These are phyloP conservation scores for Cordyceps farinosa DNA, from an alignment of 2,329 filamentous ascomycete species.

Conservation along the genomic window DNA sequence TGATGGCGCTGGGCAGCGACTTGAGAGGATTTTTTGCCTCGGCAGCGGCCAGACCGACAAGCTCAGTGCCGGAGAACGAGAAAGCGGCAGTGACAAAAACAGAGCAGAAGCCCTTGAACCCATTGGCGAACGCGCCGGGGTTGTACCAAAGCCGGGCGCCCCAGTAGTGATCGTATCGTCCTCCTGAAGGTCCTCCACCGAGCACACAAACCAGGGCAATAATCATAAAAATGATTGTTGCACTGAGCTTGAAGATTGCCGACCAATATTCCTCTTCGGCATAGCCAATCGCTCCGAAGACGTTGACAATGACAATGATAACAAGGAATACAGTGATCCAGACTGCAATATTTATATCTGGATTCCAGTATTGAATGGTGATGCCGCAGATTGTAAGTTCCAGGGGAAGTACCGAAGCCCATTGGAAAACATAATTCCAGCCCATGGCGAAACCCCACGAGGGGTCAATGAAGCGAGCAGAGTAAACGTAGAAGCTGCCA, in stretches of 20 bases:
- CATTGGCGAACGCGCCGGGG: conserved; percentile 61
- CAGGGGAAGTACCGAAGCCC: conserved; percentile 44
- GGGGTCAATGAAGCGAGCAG: conserved; percentile 54
- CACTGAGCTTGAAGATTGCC: conserved; percentile 53
- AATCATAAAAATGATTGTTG: conserved; percentile 62
- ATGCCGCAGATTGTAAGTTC: conserved; percentile 49
- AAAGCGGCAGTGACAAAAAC: conserved; percentile 73
- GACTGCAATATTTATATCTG: conserved; percentile 42
- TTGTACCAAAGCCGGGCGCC: conserved; percentile 49
- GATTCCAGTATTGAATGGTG: conserved; percentile 47
- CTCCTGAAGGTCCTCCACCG: conserved; percentile 55
- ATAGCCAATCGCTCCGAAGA: conserved; percentile 55
- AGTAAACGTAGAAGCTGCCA: conserved; percentile 57
- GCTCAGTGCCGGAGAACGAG: conserved; percentile 68
- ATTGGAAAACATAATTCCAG: conserved; percentile 47
- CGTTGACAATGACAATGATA: conserved; percentile 49
- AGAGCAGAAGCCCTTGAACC: conserved; percentile 70
- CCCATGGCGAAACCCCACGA: conserved; percentile 52
- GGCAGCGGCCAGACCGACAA: conserved; percentile 71
- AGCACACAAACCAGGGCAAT: conserved; percentile 55
- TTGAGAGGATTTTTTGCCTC: conserved; percentile 68
- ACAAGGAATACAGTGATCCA: conserved; percentile 56
- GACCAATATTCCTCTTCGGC: conserved; percentile 60
- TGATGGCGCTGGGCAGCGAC: conserved; percentile 75
- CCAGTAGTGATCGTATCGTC: conserved; percentile 44